A percentile compares a stretch with the other conserved stretches of the same genome.
Conservation (phyloP, 306 rosid species). For the Rosa multiflora region DNA sequence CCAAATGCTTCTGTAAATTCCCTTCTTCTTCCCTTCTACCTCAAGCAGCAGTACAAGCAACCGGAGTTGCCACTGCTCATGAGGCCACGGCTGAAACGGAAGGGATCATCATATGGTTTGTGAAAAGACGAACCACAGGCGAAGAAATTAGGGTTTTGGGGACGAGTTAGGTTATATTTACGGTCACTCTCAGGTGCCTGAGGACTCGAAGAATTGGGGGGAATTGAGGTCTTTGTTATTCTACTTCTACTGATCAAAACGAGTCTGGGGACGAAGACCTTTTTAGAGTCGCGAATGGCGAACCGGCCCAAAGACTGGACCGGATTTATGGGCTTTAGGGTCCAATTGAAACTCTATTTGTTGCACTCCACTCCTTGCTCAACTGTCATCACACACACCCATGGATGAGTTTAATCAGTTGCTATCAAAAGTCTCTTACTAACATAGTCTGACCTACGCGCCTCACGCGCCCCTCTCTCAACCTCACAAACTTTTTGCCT, state of each 20-base stretch:
- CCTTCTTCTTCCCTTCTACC: neutral
- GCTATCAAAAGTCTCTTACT: too few species aligned
- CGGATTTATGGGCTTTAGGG: neutral
- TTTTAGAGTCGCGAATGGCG: neutral
- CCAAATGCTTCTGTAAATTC: neutral
- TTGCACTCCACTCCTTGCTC: neutral
- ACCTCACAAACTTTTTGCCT: too few species aligned
- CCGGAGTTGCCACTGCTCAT: neutral
- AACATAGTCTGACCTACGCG: too few species aligned
- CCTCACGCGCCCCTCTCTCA: too few species aligned
- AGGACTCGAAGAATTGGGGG: slow-evolving; percentile 11
- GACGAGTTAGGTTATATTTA: neutral
- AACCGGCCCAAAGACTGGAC: neutral
- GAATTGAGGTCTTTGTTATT: neutral
- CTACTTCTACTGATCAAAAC: neutral
- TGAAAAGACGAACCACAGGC: neutral
- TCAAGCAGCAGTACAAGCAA: neutral
- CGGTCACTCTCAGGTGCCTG: slow-evolving; percentile 16
- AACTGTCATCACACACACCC: too few species aligned
- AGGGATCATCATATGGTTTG: neutral
- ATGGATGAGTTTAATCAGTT: too few species aligned
- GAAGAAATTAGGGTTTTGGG: neutral
- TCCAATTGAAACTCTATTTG: neutral
- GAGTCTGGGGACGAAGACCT: neutral
- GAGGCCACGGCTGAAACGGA: neutral